Evolutionary conservation across 768 basidiomycete species (phyloP), one percentile per base, ranked within the genome.

Genomic region (Phaffia australis): DNA sequence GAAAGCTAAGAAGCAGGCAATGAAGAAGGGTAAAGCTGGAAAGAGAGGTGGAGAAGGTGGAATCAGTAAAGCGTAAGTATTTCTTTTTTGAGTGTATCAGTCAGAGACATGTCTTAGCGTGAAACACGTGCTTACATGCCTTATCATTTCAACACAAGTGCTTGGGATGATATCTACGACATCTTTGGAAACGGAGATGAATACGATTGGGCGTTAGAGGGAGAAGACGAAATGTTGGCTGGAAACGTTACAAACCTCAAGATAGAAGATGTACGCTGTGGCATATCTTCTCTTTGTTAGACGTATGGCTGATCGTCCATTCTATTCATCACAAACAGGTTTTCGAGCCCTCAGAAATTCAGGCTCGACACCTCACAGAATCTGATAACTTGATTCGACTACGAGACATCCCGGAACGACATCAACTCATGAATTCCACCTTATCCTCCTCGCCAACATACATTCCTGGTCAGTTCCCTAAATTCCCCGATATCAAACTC

Each of bases 171-270:
- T 77, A 87, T 98, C 30, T 86, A 88, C 69, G 93, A 90, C 66
- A 89, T 98, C 1, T 99, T 99, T 70, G 95, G 95, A 46, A 88
- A 93, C 70, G 95, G 95, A 8, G 85, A 87, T 72, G 93, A 98
- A 70, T 99, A 94, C 75, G 91, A 91, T 71, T 93, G 89, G 87
- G 93, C 93, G 16, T 76, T 99, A 55, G 85, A 80, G 56, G 73
- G 69, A 16, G 89, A 85, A 6, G 93, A 93, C 35, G 88, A 89
- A 1, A 81, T 81, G 65, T 51, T 66, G 52, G 65, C 59, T 50
- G 75, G 73, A 2, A 77, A 87, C 11, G 79, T 81, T 29, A 79
- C 82, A 11, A 87, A 89, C 62, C 87, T 87, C 81, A 86, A 82
- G 74, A 89, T 89, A 72, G 84, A 86, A 69, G 91, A 95, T 75